Evolutionary conservation across 495 filamentous ascomycete species (phyloP), one percentile per base, ranked within the genome.

Genomic region (Penicillium atrosanguineum): DNA sequence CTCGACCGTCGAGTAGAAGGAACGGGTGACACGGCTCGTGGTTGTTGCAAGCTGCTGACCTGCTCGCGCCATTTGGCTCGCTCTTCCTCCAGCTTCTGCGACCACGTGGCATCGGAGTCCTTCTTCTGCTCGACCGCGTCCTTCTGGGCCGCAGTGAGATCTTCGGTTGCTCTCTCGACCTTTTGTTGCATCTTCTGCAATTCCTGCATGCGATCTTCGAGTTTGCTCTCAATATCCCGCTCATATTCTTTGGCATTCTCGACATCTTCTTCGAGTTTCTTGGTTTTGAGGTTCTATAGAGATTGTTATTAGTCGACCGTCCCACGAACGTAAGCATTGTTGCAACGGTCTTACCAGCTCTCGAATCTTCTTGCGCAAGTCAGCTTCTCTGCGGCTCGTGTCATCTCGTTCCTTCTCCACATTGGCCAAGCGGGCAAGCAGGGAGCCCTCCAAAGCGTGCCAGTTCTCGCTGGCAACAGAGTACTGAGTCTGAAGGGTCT

Each of bases 401-500:
- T 97, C 93, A 61, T 97, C 93, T 41, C 91, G 76, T 62, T 99
- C 95, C 63, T 86, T 91, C 64, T 99, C 94, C 9, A 96, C 74
- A 48, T 74, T 84, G 1, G 83, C 77, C 25, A 95, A 77, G 42
- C 91, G 79, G 19, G 87, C 79, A 34, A 90, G 78, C 42, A 97
- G 71, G 0, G 88, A 91, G 12, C 88, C 82, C 59, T 99, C 93
- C 43, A 97, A 88, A 0, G 91, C 89, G 54, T 97, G 91, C 95
- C 95, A 99, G 66, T 97, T 99, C 60, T 95, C 91, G 55, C 89
- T 93, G 3, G 95, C 94, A 46, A 91, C 83, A 0, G 90, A 86
- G 69, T 99, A 95, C 69, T 99, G 95, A 5, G 88, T 93, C 71
- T 97, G 95, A 45, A 99, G 72, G 3, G 90, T 97, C 76, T 99